Percentiles rank a stretch among this genome's conserved stretches.
Evolutionary conservation across 169 alveolate genomes (phyloP).

Genomic region (Plasmodium blacklocki): DNA sequence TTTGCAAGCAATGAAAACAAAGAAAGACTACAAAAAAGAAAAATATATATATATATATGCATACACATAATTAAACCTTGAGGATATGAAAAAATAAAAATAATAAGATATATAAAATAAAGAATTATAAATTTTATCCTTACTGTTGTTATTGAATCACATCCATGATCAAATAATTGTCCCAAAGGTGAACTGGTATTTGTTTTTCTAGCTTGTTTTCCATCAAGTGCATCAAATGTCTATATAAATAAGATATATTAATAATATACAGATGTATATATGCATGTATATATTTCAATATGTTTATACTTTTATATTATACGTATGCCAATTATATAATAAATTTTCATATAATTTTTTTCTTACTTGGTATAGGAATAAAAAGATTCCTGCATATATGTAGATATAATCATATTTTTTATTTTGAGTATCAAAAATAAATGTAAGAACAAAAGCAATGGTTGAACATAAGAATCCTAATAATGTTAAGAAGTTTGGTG

Average conservation of each 20-base stretch:
- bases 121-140: constrained; percentile 3
- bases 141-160: constrained; percentile 86
- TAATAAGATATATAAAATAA: constrained; percentile 2
- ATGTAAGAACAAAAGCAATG: constrained; percentile 56
- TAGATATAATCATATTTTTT: constrained; percentile 60
- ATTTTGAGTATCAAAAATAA: constrained; percentile 35
- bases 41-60: constrained; percentile 7
- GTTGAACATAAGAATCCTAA: constrained; percentile 66
- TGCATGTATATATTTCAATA: too few species aligned
- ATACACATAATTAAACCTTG: neutral
- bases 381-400: constrained; percentile 54
- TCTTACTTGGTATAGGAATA: constrained; percentile 53
- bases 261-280: too few species aligned
- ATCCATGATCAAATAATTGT: constrained; percentile 93
- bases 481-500: constrained; percentile 73
- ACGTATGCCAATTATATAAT: too few species aligned
- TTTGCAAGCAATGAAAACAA: constrained; percentile 32
- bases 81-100: constrained; percentile 9
- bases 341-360: neutral
- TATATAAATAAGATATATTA: constrained; percentile 19
- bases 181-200: constrained; percentile 90
- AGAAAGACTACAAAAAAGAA: constrained; percentile 26
- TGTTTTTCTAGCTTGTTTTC: constrained; percentile 92
- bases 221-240: constrained; percentile 93
- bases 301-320: too few species aligned